Evolutionary conservation across 75 land plant species (phyloP), one percentile per base, ranked within the genome.

Genomic region (Cryptomeria japonica): DNA sequence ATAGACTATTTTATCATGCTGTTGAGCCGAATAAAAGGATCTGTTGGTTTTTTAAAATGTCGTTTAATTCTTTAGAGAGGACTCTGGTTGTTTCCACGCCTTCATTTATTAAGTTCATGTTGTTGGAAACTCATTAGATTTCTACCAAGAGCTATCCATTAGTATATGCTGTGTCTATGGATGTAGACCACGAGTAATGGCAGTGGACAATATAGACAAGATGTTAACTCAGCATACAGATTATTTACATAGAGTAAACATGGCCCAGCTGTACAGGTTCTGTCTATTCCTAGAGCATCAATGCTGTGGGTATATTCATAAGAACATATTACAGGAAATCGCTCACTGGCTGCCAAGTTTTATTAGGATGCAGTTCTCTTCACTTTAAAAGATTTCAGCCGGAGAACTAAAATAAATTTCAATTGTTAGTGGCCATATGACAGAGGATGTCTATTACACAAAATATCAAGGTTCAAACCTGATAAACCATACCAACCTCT

Each of bases 401-500:
- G 14, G n/a, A 75, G 18, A 34, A 34, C 77, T 34, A 10, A 75
- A 75, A 75, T 25, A 12, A 15, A 11, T 75, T 75, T 75, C 37
- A 32, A 75, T 25, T 75, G 37, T 75, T 34, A 75, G 77, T 34
- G n/a, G 34, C 77, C 34, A 13, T 12, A 34, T 32, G 70, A 28
- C 37, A 32, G 37, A 75, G 42, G 84, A 82, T 42, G 84, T 28
- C 31, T 28, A 28, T 41, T 82, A 82, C 84, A 42, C 28, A 10
- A 44, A 55, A n/a, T 85, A 34, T 55, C 11, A 64, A 64, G 70
- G 49, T 1, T 89, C 84, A 89, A 28, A 96, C 95, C 90, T 88
- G 86, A 91, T 95, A 96, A 0, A 95, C 79, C 97, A 96, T 96
- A 44, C 97, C 97, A n/a, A 96, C 97, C 87, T 95, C 96, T 34